phyloP scores from a whole-genome alignment of 2,329 filamentous ascomycete genomes.

The Beauveria medogensis region DNA sequence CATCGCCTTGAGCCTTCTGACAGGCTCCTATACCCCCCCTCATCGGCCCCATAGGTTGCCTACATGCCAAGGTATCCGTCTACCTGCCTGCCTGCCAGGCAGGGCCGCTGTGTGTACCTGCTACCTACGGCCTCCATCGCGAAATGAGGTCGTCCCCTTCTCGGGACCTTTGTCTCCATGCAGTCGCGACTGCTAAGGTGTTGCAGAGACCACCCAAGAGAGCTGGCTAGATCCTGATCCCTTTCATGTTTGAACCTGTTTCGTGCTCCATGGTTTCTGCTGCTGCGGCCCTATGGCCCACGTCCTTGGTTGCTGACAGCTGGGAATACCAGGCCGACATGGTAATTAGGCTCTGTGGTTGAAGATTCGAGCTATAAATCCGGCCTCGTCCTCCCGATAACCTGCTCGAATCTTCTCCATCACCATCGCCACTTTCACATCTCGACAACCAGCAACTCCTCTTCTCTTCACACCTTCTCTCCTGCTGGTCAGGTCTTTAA shows the following conservation, averaged over 20 bases:
- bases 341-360: neutral
- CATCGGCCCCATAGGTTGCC: neutral
- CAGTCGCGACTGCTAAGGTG: neutral
- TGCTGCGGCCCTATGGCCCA: neutral
- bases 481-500: slow-evolving; percentile 11
- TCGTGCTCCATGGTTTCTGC: neutral
- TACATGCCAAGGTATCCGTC: neutral
- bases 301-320: neutral
- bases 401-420: slow-evolving; percentile 11
- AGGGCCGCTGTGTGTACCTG: neutral
- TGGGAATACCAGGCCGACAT: neutral
- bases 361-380: slow-evolving; percentile 6
- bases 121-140: neutral
- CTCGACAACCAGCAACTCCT: slow-evolving; percentile 4
- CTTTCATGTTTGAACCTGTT: slow-evolving; percentile 9
- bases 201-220: neutral
- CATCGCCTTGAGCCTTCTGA: neutral
- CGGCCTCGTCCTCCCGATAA: neutral
- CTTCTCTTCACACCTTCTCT: neutral
- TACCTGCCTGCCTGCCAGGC: neutral
- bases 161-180: neutral
- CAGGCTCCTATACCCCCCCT: neutral
- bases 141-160: neutral
- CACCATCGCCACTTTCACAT: slow-evolving; percentile 5
- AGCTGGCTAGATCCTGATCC: slow-evolving; percentile 8